These are phyloP conservation scores for Trichoderma endophyticum DNA, from an alignment of 2,329 filamentous ascomycete genomes.

Conservation along the genomic window DNA sequence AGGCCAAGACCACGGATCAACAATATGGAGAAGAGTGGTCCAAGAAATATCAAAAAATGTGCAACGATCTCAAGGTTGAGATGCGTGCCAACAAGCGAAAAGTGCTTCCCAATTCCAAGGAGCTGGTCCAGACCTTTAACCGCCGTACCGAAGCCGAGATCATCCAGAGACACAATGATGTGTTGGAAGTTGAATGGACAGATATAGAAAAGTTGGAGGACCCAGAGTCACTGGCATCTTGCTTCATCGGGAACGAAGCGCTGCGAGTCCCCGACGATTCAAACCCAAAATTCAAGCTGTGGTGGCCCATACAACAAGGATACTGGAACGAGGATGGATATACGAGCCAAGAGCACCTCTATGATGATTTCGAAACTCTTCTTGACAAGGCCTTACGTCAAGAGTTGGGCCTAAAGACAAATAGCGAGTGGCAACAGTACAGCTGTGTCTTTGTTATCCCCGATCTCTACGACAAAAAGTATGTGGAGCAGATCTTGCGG, in stretches of 20 bases:
- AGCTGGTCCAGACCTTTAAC: constrained; percentile 93
- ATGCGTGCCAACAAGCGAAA: constrained; percentile 94
- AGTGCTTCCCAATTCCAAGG: constrained; percentile 95
- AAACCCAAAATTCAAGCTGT: constrained; percentile 82
- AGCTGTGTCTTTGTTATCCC: constrained; percentile 97
- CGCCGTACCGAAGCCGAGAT: constrained; percentile 76
- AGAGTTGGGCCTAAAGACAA: constrained; percentile 75
- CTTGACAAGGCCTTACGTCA: constrained; percentile 80
- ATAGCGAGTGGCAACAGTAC: constrained; percentile 83
- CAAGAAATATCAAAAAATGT: constrained; percentile 76
- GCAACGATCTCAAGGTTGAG: constrained; percentile 78
- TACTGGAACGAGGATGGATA: constrained; percentile 92
- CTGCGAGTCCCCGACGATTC: constrained; percentile 87
- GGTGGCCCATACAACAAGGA: constrained; percentile 85
- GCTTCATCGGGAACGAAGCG: constrained; percentile 78
- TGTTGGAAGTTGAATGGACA: constrained; percentile 92
- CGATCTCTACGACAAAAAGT: constrained; percentile 91
- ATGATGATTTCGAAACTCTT: constrained; percentile 82
- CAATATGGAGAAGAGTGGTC: constrained; percentile 82
- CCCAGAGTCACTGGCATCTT: constrained; percentile 58
- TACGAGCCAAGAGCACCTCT: constrained; percentile 70
- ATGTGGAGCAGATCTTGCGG: constrained; percentile 80
- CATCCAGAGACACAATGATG: constrained; percentile 93
- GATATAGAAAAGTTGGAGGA: constrained; percentile 67
- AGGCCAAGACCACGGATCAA: constrained; percentile 65